Conservation (phyloP, 2,329 filamentous ascomycete species). For the Beauveria sp. region DNA sequence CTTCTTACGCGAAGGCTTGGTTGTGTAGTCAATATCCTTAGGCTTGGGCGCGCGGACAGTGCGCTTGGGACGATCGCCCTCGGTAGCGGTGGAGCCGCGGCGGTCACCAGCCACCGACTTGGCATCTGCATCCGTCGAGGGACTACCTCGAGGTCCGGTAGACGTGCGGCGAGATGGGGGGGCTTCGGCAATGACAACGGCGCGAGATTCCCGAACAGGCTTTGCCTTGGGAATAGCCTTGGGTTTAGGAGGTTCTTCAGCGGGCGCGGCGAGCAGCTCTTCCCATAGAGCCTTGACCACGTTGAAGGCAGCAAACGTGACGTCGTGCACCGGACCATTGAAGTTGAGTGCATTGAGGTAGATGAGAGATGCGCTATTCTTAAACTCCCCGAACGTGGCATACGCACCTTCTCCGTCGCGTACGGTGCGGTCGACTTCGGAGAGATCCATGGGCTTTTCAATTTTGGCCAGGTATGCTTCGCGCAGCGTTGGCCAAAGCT, state of each 20-base stretch:
- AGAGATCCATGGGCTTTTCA: slow-evolving; percentile 74
- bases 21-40: slow-evolving; percentile 83
- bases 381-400: slow-evolving; percentile 60
- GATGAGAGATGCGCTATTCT: slow-evolving; percentile 68
- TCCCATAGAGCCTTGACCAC: slow-evolving; percentile 50
- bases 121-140: slow-evolving; percentile 18
- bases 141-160: slow-evolving; percentile 22
- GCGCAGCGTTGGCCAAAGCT: slow-evolving; percentile 66
- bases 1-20: slow-evolving; percentile 74
- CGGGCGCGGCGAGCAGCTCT: slow-evolving; percentile 35
- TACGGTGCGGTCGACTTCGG: slow-evolving; percentile 72
- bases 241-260: slow-evolving; percentile 49
- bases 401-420: slow-evolving; percentile 57
- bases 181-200: slow-evolving; percentile 18
- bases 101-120: slow-evolving; percentile 8
- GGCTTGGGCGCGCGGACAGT: slow-evolving; percentile 87
- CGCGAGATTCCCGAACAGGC: slow-evolving; percentile 28
- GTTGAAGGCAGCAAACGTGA: slow-evolving; percentile 50
- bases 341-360: slow-evolving; percentile 72
- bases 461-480: slow-evolving; percentile 63
- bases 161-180: slow-evolving; percentile 21
- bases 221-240: slow-evolving; percentile 39
- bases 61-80: slow-evolving; percentile 77
- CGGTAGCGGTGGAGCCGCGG: slow-evolving; percentile 30
- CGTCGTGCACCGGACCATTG: slow-evolving; percentile 70